Evolutionary conservation across 208 protist genomes (phyloP), one percentile per base, ranked within the genome.

Genomic region (Crithidia sp.): DNA sequence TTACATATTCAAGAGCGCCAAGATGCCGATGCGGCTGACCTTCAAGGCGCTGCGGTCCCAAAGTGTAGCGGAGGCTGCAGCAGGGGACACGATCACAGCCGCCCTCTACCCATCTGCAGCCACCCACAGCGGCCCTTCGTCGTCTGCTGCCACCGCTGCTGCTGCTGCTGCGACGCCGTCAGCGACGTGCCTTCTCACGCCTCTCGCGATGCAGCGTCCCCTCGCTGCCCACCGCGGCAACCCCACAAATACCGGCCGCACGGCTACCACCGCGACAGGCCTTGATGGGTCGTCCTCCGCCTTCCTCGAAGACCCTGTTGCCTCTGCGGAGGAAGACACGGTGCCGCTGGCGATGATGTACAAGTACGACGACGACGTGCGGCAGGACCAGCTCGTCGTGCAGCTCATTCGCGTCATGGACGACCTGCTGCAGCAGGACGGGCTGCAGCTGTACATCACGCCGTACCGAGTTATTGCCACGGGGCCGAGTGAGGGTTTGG

Each of bases 311-410:
- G 63, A 65, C 71, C 65, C 65, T 16, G 54, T 76, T 17, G 71
- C 28, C 19, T 39, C 47, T 0, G 63, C 13, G 39, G 71, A 57
- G 52, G 56, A 70, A 37, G 57, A 79, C 37, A 44, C 69, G 6
- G 63, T 71, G 60, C 47, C 78, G 7, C 41, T 98, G 36, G 50
- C 66, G 12, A 49, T 78, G 59, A 98, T 99, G 71, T 98, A 95
- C 82, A 99, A 99, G 78, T 84, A 71, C 28, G 91, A 97, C 62
- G 98, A 99, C 80, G 98, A 99, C 69, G 83, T 99, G 16, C 85
- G 98, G 54, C 98, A 99, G 82, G 98, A 99, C 75, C 97, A 99
- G 81, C 84, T 99, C 8, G 91, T 99, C n/a, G 83, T 99, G 47
- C 96, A 99, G 72, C 55, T 98, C 4, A 83, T 99, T 9, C 60